These are phyloP conservation scores for Lepidium aucheri DNA, from an alignment of 345 rosid species.

Conservation along the genomic window DNA sequence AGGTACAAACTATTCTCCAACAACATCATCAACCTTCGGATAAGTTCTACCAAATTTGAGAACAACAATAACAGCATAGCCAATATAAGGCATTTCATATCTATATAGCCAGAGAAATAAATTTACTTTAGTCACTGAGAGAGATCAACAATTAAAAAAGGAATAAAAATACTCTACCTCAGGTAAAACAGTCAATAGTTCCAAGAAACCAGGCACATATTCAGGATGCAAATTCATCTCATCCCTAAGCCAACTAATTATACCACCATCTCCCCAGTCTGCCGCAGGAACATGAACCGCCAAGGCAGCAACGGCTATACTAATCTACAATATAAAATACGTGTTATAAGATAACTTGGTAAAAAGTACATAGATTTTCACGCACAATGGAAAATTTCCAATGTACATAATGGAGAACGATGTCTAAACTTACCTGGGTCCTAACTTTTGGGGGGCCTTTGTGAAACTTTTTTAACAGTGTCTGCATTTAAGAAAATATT, in stretches of 20 bases:
- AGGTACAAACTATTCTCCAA: not conserved
- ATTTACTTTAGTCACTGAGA: not conserved
- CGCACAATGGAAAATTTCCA: not conserved
- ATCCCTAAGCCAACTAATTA: constrained; percentile 82
- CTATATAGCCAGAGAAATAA: not conserved
- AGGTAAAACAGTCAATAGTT: constrained; percentile 88
- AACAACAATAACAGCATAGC: not conserved
- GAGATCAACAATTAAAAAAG: constrained; percentile 3
- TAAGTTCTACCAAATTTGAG: constrained; percentile 2
- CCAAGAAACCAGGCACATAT: constrained; percentile 92
- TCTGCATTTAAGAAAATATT: constrained; percentile 45
- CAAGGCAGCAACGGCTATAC: constrained; percentile 98
- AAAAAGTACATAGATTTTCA: not conserved
- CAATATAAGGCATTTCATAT: constrained; percentile 9
- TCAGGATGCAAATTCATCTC: constrained; percentile 95
- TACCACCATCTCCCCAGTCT: constrained; percentile 97
- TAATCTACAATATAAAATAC: constrained; percentile 59
- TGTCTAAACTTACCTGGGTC: constrained; percentile 65
- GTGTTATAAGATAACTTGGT: not conserved
- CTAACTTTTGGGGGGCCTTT: constrained; percentile 95
- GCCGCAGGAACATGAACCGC: constrained; percentile 96
- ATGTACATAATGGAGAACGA: not conserved
- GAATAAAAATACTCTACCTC: constrained; percentile 50
- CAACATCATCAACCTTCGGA: not conserved
- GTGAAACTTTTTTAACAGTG: constrained; percentile 82